Evolutionary conservation across 192 early-diverging fungal genomes (phyloP).

Genomic region (Coemansia sp.): DNA sequence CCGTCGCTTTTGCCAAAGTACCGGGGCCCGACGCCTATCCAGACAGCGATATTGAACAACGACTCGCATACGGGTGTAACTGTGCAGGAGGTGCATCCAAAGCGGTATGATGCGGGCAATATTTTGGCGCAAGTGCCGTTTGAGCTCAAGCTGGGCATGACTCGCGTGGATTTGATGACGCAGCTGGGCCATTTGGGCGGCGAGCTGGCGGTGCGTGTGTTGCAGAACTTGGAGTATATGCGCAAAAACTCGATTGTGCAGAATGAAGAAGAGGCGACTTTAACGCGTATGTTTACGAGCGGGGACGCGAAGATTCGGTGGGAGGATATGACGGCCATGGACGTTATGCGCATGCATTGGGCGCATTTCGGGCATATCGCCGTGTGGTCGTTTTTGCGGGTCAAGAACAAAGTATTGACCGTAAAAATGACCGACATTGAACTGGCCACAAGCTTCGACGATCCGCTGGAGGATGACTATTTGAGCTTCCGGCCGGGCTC

Average conservation of each 20-base stretch:
- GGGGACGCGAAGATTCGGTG: slow-evolving; percentile 62
- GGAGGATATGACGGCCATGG: slow-evolving; percentile 58
- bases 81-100: slow-evolving; percentile 79
- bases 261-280: slow-evolving; percentile 60
- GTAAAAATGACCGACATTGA: slow-evolving; percentile 33
- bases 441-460: background rate
- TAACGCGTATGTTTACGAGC: slow-evolving; percentile 69
- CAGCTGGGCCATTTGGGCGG: slow-evolving; percentile 24
- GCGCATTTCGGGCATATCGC: slow-evolving; percentile 56
- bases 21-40: slow-evolving; percentile 90
- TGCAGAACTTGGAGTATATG: slow-evolving; percentile 17
- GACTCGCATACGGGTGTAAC: slow-evolving; percentile 78
- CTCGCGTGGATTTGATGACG: slow-evolving; percentile 5
- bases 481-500: slow-evolving; percentile 22
- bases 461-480: slow-evolving; percentile 16
- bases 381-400: slow-evolving; percentile 27
- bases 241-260: slow-evolving; percentile 63
- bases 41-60: slow-evolving; percentile 77
- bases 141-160: background rate
- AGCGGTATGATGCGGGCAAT: slow-evolving; percentile 80
- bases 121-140: slow-evolving; percentile 66
- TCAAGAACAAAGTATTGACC: slow-evolving; percentile 32
- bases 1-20: slow-evolving; percentile 93
- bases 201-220: slow-evolving; percentile 12
- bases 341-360: slow-evolving; percentile 65